Evolutionary conservation across 306 rosid genomes (phyloP).

Genomic region (Crataegus laevigata): DNA sequence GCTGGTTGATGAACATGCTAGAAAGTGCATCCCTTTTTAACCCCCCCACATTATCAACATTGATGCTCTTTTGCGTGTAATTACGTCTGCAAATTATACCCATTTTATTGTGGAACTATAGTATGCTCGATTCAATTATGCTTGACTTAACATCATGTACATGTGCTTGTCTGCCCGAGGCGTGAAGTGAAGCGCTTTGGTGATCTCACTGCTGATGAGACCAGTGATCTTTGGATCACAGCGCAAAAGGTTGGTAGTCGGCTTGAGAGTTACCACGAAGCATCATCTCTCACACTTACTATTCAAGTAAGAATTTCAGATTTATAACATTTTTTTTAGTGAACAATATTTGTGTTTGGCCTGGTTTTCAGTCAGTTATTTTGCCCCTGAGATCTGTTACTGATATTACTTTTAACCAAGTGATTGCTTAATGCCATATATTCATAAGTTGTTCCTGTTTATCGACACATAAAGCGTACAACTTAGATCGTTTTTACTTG

Average conservation of each 20-base stretch:
- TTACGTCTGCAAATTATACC: background rate
- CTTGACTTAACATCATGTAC: conserved; percentile 62
- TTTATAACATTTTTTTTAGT: background rate
- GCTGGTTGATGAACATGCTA: background rate
- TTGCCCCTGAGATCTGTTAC: background rate
- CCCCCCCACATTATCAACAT: background rate
- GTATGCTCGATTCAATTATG: background rate
- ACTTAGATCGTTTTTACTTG: background rate
- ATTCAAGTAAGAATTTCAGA: conserved; percentile 60
- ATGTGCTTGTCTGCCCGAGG: conserved; percentile 91
- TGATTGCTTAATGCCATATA: background rate
- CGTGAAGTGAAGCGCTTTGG: conserved; percentile 81
- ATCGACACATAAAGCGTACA: background rate
- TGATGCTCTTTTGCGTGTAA: background rate
- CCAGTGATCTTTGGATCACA: conserved; percentile 77
- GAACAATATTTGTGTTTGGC: background rate
- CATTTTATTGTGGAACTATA: conserved; percentile 1
- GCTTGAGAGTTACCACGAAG: conserved; percentile 75
- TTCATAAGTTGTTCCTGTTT: background rate
- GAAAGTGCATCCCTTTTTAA: background rate
- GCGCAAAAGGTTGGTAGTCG: conserved; percentile 72
- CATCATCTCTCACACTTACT: conserved; percentile 71
- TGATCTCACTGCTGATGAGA: conserved; percentile 85
- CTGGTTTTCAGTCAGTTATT: background rate
- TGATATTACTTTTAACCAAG: background rate